A percentile compares a stretch with the other conserved stretches of the same genome.
Evolutionary conservation across 257 asterid species (phyloP).

Genomic region (Nicotiana tabacum): DNA sequence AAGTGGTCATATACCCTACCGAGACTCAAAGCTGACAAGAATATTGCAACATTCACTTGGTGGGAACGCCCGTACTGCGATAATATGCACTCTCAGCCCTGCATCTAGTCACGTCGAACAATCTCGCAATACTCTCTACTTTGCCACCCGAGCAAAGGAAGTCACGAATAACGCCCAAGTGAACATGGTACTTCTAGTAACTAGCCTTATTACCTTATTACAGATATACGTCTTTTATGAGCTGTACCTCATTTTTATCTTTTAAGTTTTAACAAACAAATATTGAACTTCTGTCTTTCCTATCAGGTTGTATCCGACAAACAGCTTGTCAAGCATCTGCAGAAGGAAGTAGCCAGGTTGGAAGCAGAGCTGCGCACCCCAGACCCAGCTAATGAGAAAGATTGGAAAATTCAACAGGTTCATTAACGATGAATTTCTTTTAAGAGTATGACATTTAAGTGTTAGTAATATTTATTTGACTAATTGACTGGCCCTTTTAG

Average conservation of each 20-base stretch:
- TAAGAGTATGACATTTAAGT: not conserved
- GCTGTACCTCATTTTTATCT: not conserved
- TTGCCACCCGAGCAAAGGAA: constrained; percentile 95
- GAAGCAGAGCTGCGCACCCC: constrained; percentile 91
- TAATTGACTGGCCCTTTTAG: constrained; percentile 25
- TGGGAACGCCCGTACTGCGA: constrained; percentile 98
- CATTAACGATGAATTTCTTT: constrained; percentile 5
- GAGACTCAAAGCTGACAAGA: constrained; percentile 95
- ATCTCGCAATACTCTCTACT: constrained; percentile 85
- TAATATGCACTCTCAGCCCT: constrained; percentile 94
- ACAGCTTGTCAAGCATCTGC: constrained; percentile 91
- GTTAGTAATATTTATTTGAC: constrained; percentile 11
- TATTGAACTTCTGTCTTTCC: not conserved
- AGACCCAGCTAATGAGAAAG: constrained; percentile 67
- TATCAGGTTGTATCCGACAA: constrained; percentile 83
- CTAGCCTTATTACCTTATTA: not conserved
- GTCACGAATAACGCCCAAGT: constrained; percentile 92
- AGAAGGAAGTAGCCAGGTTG: constrained; percentile 92
- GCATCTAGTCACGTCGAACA: constrained; percentile 90
- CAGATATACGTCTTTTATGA: not conserved
- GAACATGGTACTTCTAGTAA: constrained; percentile 56
- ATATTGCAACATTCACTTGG: constrained; percentile 96
- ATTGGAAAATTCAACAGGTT: constrained; percentile 73
- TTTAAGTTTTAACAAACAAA: not conserved
- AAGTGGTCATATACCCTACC: constrained; percentile 90